Evolutionary conservation across 1,284 basidiomycete genomes (phyloP), one percentile per base, ranked within the genome.

Genomic region (Albatrellus sp.): DNA sequence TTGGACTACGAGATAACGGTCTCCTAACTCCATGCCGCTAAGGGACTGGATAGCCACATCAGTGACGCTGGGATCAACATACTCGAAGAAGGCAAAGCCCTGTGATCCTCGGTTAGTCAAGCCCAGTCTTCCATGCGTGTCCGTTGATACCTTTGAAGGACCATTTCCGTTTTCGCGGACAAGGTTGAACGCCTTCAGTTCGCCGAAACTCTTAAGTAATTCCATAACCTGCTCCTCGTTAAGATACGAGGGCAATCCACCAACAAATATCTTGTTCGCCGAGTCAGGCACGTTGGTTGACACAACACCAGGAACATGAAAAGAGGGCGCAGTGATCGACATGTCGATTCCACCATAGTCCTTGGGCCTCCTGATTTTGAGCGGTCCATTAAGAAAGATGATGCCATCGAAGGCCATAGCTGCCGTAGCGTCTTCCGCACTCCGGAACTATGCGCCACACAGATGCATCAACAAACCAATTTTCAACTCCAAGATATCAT

Each of bases 41-140:
- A 99, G 74, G 50, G 91, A 90, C 62, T 91, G 86, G 57, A 94
- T 97, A 32, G 96, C 96, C 50, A 97, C 79, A 52, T 98, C 93
- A 40, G 96, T 98, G 46, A 93, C 80, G 30, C 64, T 65, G 10
- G 80, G 68, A 60, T 99, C 96, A 46, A 88, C 83, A 62, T 98
- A 99, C 72, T 98, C 96, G 68, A 92, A 96, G 70, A 98, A 98
- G 0, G 96, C 96, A 63, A 97, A 98, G 50, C 96, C 96, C 87
- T 93, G 24, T 24, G 24, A 24, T 24, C 24, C 24, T 24, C 24
- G 24, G 24, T 24, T 24, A 24, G 24, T 24, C 24, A 24, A 24
- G 24, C 24, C 24, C 24, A 24, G 24, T 24, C 24, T 12, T 9
- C 33, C 11, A 35, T 41, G 31, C 32, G 38, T 33, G 14, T 24